phyloP scores from a whole-genome alignment of 2,329 filamentous ascomycete species.

The Phialocephala sp. region DNA sequence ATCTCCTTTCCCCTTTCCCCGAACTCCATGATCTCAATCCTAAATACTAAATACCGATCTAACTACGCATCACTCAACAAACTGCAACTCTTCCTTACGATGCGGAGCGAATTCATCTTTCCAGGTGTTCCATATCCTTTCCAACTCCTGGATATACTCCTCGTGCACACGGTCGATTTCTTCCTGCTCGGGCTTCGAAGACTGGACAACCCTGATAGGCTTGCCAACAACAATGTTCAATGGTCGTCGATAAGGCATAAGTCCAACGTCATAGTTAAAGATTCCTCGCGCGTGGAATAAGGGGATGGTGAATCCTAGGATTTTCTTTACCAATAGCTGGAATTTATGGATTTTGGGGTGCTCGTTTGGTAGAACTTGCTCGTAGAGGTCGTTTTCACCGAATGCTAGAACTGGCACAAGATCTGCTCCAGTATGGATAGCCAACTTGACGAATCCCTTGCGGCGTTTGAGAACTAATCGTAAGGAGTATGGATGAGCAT shows the following conservation, averaged over 20 bases:
- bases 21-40: constrained; percentile 3
- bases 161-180: constrained; percentile 84
- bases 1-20: not conserved
- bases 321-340: constrained; percentile 83
- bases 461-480: constrained; percentile 81
- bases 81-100: constrained; percentile 68
- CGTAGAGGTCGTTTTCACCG: constrained; percentile 95
- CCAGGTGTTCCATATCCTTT: constrained; percentile 76
- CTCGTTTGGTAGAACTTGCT: constrained; percentile 78
- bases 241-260: constrained; percentile 90
- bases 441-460: constrained; percentile 94
- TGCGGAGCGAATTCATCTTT: constrained; percentile 75
- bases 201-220: constrained; percentile 72
- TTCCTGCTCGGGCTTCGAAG: constrained; percentile 68
- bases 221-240: constrained; percentile 89
- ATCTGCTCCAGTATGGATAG: constrained; percentile 89
- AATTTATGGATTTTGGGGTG: constrained; percentile 81
- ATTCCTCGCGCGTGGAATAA: constrained; percentile 89
- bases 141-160: constrained; percentile 76
- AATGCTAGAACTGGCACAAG: constrained; percentile 91
- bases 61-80: constrained; percentile 57
- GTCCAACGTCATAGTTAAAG: constrained; percentile 96
- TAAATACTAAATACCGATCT: not conserved
- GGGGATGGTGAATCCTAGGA: constrained; percentile 91
- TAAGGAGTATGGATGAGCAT: constrained; percentile 79